Conservation (phyloP, 345 rosid species). For the Populus nigra region DNA sequence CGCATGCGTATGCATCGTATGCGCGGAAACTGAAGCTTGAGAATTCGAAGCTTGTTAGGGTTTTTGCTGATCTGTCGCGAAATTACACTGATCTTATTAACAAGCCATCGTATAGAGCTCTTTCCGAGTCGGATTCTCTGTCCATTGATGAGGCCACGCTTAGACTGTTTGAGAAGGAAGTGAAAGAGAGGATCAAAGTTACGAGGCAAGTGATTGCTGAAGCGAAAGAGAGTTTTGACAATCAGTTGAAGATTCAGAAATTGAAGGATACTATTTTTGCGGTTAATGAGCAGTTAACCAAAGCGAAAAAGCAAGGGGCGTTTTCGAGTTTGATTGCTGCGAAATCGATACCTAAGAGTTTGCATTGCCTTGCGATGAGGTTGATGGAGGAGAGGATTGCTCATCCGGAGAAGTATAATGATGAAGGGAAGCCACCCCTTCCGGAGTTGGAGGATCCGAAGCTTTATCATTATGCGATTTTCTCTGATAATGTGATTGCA, state of each 20-base stretch:
- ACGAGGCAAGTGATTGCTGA: conserved; percentile 86
- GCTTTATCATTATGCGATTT: conserved; percentile 87
- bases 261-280: conserved; percentile 87
- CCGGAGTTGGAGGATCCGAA: conserved; percentile 78
- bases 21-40: conserved; percentile 95
- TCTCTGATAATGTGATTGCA: conserved; percentile 88
- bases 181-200: conserved; percentile 83
- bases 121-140: conserved; percentile 57
- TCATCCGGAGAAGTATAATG: conserved; percentile 70
- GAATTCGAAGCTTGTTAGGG: conserved; percentile 79
- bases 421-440: conserved; percentile 63
- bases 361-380: conserved; percentile 95
- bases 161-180: conserved; percentile 87
- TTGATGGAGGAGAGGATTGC: conserved; percentile 95
- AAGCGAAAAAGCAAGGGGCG: conserved; percentile 95
- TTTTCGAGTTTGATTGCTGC: conserved; percentile 95
- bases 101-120: conserved; percentile 61
- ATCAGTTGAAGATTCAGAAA: conserved; percentile 94
- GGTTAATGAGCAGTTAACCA: conserved; percentile 77
- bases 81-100: conserved; percentile 77
- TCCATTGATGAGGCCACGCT: conserved; percentile 64
- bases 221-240: conserved; percentile 92
- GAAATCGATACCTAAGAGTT: conserved; percentile 84
- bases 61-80: conserved; percentile 81
- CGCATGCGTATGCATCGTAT: conserved; percentile 79